These are phyloP conservation scores for Plasmodium inui DNA, from an alignment of 169 alveolate species.

Conservation along the genomic window DNA sequence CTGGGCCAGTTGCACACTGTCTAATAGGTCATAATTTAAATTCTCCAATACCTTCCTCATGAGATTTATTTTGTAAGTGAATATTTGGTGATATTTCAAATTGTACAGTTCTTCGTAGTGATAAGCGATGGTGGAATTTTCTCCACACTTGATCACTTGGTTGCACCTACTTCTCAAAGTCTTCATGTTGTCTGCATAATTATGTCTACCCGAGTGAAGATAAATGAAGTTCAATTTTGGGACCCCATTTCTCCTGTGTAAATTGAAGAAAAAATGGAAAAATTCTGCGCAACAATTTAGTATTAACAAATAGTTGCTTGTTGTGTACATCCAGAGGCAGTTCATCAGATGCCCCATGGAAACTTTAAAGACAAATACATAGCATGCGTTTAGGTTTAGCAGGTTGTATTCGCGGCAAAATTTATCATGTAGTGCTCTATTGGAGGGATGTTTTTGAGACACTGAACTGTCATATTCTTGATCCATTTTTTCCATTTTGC, in stretches of 20 bases:
- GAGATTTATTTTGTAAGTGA: slow-evolving; percentile 22
- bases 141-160: neutral
- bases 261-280: slow-evolving; percentile 31
- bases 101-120: slow-evolving; percentile 42
- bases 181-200: slow-evolving; percentile 19
- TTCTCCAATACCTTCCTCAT: neutral
- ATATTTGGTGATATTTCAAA: slow-evolving; percentile 45
- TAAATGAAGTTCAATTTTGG: slow-evolving; percentile 49
- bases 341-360: neutral
- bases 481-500: neutral
- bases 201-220: slow-evolving; percentile 5
- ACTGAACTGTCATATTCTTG: neutral
- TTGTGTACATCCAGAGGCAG: slow-evolving; percentile 19
- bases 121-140: slow-evolving; percentile 3
- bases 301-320: slow-evolving; percentile 16
- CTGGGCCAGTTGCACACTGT: neutral
- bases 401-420: slow-evolving; percentile 25
- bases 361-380: slow-evolving; percentile 18
- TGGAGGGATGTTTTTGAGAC: neutral
- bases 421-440: neutral
- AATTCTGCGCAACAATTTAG: slow-evolving; percentile 24
- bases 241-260: slow-evolving; percentile 4
- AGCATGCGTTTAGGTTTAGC: slow-evolving; percentile 6
- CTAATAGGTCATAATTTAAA: slow-evolving; percentile 11
- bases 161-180: slow-evolving; percentile 8